Evolutionary conservation across 495 filamentous ascomycete species (phyloP).

Genomic region (Penicillium simplicissimum): DNA sequence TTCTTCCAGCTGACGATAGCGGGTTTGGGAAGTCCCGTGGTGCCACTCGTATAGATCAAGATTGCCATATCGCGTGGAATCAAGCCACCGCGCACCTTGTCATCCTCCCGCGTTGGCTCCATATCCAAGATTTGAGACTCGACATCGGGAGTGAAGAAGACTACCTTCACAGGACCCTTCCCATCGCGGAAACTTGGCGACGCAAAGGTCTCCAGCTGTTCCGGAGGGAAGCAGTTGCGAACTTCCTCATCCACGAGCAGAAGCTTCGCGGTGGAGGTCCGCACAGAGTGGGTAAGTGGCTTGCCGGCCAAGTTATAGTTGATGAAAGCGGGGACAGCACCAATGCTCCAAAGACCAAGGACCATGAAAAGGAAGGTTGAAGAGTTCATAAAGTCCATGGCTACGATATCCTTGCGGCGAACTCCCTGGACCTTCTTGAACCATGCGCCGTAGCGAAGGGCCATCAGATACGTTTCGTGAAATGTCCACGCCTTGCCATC

Average conservation of each 20-base stretch:
- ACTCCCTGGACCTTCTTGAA: slow-evolving; percentile 70
- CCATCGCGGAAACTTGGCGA: slow-evolving; percentile 46
- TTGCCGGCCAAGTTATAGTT: slow-evolving; percentile 87
- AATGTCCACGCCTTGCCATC: slow-evolving; percentile 78
- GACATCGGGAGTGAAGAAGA: slow-evolving; percentile 63
- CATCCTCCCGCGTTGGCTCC: slow-evolving; percentile 61
- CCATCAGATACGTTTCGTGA: slow-evolving; percentile 72
- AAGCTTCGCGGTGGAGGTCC: slow-evolving; percentile 65
- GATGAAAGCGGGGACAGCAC: slow-evolving; percentile 87
- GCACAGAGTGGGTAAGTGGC: slow-evolving; percentile 77
- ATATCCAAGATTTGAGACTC: slow-evolving; percentile 60
- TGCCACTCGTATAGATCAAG: slow-evolving; percentile 86
- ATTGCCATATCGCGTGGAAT: slow-evolving; percentile 61
- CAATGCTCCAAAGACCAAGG: slow-evolving; percentile 85
- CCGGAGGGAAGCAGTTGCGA: slow-evolving; percentile 47
- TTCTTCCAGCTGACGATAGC: slow-evolving; percentile 85
- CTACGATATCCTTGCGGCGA: slow-evolving; percentile 77
- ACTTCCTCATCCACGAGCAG: slow-evolving; percentile 76
- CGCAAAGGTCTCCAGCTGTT: slow-evolving; percentile 46
- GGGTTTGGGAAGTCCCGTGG: slow-evolving; percentile 88
- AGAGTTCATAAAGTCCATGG: slow-evolving; percentile 86
- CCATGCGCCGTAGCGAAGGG: slow-evolving; percentile 80
- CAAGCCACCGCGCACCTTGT: slow-evolving; percentile 56
- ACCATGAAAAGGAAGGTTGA: slow-evolving; percentile 80
- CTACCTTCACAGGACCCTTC: slow-evolving; percentile 57